Percentiles rank a stretch among this genome's conserved stretches.
Conservation (phyloP, 805 yeast species). For the Starmerella floris region DNA sequence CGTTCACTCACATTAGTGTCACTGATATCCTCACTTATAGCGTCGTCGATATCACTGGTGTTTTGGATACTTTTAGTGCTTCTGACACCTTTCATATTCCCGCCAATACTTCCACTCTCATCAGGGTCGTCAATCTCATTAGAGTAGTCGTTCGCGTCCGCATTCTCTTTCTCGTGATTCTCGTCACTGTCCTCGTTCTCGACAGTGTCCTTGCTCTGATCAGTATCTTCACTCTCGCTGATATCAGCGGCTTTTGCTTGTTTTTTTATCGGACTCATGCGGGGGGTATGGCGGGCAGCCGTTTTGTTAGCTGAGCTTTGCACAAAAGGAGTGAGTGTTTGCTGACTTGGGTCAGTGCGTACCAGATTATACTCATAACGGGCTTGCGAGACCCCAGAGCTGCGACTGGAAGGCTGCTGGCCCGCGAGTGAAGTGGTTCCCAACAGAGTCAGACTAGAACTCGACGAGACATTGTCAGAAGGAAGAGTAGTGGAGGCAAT, state of each 20-base stretch:
- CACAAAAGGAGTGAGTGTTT: constrained; percentile 35
- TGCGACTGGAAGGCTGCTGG: no score
- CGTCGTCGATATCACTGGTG: no score
- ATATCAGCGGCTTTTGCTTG: no score
- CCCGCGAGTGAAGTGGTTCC: no score
- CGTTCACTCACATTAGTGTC: background rate
- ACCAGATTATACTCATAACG: constrained; percentile 52
- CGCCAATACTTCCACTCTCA: no score
- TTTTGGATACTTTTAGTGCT: no score
- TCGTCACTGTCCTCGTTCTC: background rate
- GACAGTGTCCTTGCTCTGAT: background rate
- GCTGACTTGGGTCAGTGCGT: constrained; percentile 56
- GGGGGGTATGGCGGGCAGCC: background rate
- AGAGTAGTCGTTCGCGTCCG: background rate
- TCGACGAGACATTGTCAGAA: background rate
- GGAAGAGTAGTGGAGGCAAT: constrained; percentile 32
- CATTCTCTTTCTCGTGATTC: no score
- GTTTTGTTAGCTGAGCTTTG: background rate
- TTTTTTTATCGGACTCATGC: background rate
- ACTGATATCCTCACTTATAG: no score
- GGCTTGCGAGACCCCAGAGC: background rate
- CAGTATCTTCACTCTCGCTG: background rate
- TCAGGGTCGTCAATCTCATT: background rate
- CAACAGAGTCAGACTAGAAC: background rate
- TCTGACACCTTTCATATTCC: no score